phyloP scores from a whole-genome alignment of 495 filamentous ascomycete species.

The Podospora didyma region DNA sequence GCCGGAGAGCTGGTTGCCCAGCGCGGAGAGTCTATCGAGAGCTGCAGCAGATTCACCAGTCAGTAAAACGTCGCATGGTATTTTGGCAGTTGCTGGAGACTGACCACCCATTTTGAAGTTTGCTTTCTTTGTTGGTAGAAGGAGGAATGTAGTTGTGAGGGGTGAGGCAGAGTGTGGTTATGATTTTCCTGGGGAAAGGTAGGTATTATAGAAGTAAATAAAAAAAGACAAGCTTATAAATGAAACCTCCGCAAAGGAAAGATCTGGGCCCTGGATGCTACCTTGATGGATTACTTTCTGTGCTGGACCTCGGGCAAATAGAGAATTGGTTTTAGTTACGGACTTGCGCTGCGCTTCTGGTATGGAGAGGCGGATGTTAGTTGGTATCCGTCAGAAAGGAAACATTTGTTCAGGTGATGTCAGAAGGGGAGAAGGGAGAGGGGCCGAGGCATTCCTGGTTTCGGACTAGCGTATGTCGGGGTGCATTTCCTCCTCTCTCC shows the following conservation, averaged over 20 bases:
- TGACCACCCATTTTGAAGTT: slow-evolving; percentile 30
- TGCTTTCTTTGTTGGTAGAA: background rate
- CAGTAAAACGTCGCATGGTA: background rate
- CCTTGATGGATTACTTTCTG: background rate
- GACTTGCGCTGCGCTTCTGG: no score
- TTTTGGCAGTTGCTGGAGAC: background rate
- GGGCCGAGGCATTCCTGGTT: slow-evolving; percentile 33
- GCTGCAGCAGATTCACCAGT: slow-evolving; percentile 21
- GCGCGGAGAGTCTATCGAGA: slow-evolving; percentile 41
- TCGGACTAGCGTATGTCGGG: slow-evolving; percentile 23
- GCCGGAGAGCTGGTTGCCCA: slow-evolving; percentile 45
- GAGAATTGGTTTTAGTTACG: background rate
- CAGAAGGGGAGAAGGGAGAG: no score
- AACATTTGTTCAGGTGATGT: slow-evolving; percentile 28
- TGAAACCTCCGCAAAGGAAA: no score
- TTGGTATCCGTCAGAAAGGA: no score
- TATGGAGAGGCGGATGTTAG: no score
- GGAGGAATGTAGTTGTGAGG: background rate
- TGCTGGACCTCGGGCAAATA: no score
- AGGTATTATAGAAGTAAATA: no score
- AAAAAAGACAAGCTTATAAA: background rate
- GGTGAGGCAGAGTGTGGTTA: background rate
- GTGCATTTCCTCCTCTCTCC: slow-evolving; percentile 13
- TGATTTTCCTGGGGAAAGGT: no score
- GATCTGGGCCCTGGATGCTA: background rate